Evolutionary conservation across 2,329 filamentous ascomycete species (phyloP), one percentile per base, ranked within the genome.

Genomic region (Colletotrichum tropicale): DNA sequence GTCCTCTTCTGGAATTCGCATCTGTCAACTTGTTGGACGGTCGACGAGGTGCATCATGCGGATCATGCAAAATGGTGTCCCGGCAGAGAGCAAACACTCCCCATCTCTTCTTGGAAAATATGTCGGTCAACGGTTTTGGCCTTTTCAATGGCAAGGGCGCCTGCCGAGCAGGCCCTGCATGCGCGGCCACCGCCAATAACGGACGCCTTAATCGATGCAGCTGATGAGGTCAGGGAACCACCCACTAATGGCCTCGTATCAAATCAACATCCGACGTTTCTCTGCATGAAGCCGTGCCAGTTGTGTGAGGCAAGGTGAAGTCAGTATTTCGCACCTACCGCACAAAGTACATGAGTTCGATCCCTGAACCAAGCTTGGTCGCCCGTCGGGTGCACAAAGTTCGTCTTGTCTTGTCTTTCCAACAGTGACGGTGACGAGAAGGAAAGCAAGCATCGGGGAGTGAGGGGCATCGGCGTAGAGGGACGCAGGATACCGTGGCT

Each of bases 241-340:
- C 52, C 58, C 58, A 58, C 65, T 32, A 26, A 74, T 28, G 34
- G 43, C 32, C 64, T 74, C 64, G 71, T 74, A 74, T 56, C 74
- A 74, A 76, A 74, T 74, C 58, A 74, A 68, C 18, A 66, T 69
- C 70, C 65, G 58, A 72, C 72, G 48, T 74, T 74, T 60, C 74
- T 73, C 70, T 76, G 74, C 74, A 76, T 43, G 70, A 55, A 18
- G 43, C 70, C 70, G 48, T 65, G 58, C 28, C 64, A 21, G 48
- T 65, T 66, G 38, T 73, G 43, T 48, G 62, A 72, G 56, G 64
- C 72, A 55, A 72, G 30, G 61, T 70, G 60, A 71, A 61, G 71
- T 69, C 38, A 55, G 62, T 30, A 36, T 36, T 66, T 30, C 43
- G 55, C 28, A n/a, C 34, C 58, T 62, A 21, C 55, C 55, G 34